Conservation (phyloP, 371 early-diverging fungal genomes). For the Apophysomyces elegans region DNA sequence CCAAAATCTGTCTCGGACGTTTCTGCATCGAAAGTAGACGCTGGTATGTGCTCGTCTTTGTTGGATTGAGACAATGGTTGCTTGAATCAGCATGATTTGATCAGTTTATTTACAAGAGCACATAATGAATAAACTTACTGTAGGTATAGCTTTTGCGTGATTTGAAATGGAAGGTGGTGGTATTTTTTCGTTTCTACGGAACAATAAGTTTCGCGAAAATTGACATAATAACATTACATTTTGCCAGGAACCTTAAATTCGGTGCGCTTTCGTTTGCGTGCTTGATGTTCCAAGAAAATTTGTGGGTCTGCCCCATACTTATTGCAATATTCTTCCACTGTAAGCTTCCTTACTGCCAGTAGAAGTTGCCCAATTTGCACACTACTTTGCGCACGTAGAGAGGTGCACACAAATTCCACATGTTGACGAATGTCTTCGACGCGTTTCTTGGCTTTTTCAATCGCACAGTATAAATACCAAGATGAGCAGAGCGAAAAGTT, state of each 20-base stretch:
- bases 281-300: conserved; percentile 19
- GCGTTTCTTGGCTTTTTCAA: conserved; percentile 26
- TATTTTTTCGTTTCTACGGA: background rate
- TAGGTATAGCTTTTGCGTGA: background rate
- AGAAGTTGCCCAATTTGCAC: conserved; percentile 33
- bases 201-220: too few relatives aligned
- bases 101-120: too few relatives aligned
- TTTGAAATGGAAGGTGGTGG: background rate
- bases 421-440: conserved; percentile 35
- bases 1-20: conserved; percentile 16
- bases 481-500: background rate
- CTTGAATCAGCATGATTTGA: too few relatives aligned
- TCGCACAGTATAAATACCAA: background rate
- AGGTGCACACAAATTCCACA: conserved; percentile 30
- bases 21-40: background rate
- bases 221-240: conserved; percentile 4
- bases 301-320: conserved; percentile 25
- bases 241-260: conserved; percentile 1
- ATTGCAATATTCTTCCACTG: conserved; percentile 39
- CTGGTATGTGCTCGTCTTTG: background rate
- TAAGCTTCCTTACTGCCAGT: conserved; percentile 24
- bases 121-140: background rate
- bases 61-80: background rate
- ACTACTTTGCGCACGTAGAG: conserved; percentile 34
- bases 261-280: conserved; percentile 5